phyloP scores from a whole-genome alignment of 78 protist genomes.

The Creolimax fragrantissima region DNA sequence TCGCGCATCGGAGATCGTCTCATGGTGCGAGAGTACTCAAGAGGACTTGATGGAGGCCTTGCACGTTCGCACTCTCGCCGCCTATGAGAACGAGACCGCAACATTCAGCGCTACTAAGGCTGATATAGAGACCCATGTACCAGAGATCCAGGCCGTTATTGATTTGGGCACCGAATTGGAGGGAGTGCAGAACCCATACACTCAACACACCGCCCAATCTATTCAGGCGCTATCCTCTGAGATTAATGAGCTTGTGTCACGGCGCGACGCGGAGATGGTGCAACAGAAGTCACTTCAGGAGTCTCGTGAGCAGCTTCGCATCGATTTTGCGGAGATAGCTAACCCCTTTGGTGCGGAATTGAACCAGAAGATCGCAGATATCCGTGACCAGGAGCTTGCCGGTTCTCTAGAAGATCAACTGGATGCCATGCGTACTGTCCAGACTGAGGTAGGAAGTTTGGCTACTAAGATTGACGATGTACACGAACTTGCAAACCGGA shows the following conservation, averaged over 20 bases:
- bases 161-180: background rate
- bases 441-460: background rate
- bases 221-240: slow-evolving; percentile 3
- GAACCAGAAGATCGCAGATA: background rate
- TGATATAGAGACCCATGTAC: background rate
- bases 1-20: background rate
- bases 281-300: slow-evolving; percentile 22
- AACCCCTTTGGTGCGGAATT: slow-evolving; percentile 1
- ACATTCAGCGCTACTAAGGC: background rate
- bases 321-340: slow-evolving; percentile 36
- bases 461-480: background rate
- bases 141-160: background rate
- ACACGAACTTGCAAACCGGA: background rate
- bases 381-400: background rate
- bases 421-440: background rate
- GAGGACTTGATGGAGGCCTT: slow-evolving; percentile 36
- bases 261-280: slow-evolving; percentile 2
- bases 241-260: background rate
- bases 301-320: slow-evolving; percentile 20
- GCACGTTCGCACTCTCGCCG: slow-evolving; percentile 3
- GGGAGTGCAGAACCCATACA: slow-evolving; percentile 1
- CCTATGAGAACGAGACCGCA: background rate
- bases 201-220: background rate
- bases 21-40: slow-evolving; percentile 11
- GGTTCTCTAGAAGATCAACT: slow-evolving; percentile 19